Evolutionary conservation across 352 stramenopile species (phyloP), one percentile per base, ranked within the genome.

Genomic region (Pythium phragmitis): DNA sequence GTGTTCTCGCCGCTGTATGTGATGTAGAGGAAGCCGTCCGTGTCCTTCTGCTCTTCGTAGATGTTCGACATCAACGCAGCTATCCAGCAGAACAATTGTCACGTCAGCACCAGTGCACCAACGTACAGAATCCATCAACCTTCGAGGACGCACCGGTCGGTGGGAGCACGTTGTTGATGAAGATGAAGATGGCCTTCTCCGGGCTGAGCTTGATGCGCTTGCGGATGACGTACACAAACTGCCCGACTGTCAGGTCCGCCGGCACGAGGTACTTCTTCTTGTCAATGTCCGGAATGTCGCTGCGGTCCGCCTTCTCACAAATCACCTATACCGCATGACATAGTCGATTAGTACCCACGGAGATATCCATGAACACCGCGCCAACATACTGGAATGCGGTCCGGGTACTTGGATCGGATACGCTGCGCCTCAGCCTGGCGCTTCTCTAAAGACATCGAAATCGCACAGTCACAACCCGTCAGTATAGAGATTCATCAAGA

Each of bases 191-290:
- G 52, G 97, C 97, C 70, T 94, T 94, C 74, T 99, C 97, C 1
- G 97, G 92, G 57, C 94, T 96, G 61, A 99, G 76, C 82, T 99
- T 99, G 75, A 99, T 99, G 63, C 98, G 93, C 86, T 99, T 99
- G 65, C 97, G 94, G 75, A 99, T 99, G 45, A 99, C 97, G 75
- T 99, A 99, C 63, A 99, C 94, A 71, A 99, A 99, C 80, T 99
- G 97, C 6, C 98, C 97, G 8, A 99, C 96, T 47, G 96, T 99
- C 67, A 99, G 74, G 72, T 99, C 96, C 43, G 94, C 88, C 7
- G 96, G 96, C 52, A 99, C 97, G 49, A 99, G 79, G 76, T 99
- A 93, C 83, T 99, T 99, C 80, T 99, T 99, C 88, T 99, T 99
- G 80, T 99, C 97, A 88, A 99, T 99, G 72, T 99, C 97, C 23